phyloP scores from a whole-genome alignment of 2,329 filamentous ascomycete species.

The Clonostachys rhizophaga region DNA sequence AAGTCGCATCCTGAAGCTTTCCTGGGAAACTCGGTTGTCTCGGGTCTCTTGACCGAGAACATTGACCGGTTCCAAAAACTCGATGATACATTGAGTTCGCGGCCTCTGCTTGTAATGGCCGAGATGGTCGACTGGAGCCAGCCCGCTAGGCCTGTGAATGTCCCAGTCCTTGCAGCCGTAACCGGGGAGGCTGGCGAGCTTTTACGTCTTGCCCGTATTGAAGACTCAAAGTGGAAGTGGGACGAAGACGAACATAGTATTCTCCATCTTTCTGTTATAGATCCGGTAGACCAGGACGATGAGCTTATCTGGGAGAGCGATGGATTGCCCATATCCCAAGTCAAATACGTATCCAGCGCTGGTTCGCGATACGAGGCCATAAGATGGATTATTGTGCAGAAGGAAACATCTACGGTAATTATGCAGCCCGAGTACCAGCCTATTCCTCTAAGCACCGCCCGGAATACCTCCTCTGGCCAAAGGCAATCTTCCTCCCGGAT shows the following conservation, averaged over 20 bases:
- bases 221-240: constrained; percentile 52
- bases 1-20: constrained; percentile 46
- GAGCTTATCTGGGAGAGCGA: constrained; percentile 50
- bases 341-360: constrained; percentile 37
- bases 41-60: constrained; percentile 27
- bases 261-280: constrained; percentile 39
- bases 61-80: constrained; percentile 18
- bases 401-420: constrained; percentile 43
- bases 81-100: constrained; percentile 13
- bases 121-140: constrained; percentile 39
- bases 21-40: constrained; percentile 25
- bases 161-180: constrained; percentile 37
- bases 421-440: constrained; percentile 40
- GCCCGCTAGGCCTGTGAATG: constrained; percentile 12
- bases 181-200: constrained; percentile 54
- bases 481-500: constrained; percentile 37
- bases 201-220: constrained; percentile 48
- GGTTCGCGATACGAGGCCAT: constrained; percentile 17
- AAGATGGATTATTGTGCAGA: constrained; percentile 51
- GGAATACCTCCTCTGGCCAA: background rate
- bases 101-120: constrained; percentile 48
- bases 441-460: constrained; percentile 19
- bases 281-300: constrained; percentile 34
- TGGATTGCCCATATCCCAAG: constrained; percentile 39
- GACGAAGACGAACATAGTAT: constrained; percentile 32